phyloP scores from a whole-genome alignment of 805 yeast species.

The Pachysolen tannophilus region DNA sequence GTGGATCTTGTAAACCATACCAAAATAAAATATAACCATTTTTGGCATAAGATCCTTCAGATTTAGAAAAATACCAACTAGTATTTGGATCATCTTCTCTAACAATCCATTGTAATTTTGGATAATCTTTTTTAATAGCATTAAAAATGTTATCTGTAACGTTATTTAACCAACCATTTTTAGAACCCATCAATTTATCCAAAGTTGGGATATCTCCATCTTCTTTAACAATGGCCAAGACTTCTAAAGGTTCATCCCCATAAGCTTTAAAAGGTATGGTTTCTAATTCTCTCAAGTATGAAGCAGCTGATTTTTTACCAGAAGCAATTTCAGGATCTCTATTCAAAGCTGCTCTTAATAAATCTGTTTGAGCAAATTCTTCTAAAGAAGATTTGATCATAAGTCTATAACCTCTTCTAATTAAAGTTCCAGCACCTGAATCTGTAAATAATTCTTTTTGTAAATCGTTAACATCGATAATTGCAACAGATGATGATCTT shows the following conservation, averaged over 20 bases:
- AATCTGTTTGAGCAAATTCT: slow-evolving; percentile 69
- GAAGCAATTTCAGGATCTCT: slow-evolving; percentile 69
- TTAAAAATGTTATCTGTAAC: slow-evolving; percentile 92
- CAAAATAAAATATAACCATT: slow-evolving; percentile 89
- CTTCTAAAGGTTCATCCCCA: slow-evolving; percentile 95
- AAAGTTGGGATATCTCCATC: slow-evolving; percentile 52
- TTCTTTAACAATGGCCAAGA: slow-evolving; percentile 73
- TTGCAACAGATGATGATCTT: slow-evolving; percentile 95
- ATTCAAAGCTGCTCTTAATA: slow-evolving; percentile 65
- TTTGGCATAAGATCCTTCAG: slow-evolving; percentile 89
- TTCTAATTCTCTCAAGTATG: slow-evolving; percentile 71
- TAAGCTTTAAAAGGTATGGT: slow-evolving; percentile 59
- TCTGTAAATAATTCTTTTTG: slow-evolving; percentile 98
- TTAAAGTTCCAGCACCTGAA: slow-evolving; percentile 98
- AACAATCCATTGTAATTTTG: slow-evolving; percentile 78
- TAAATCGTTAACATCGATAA: slow-evolving; percentile 87
- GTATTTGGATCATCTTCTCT: slow-evolving; percentile 86
- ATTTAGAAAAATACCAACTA: slow-evolving; percentile 84
- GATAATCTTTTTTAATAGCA: slow-evolving; percentile 67
- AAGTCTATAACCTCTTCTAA: slow-evolving; percentile 93
- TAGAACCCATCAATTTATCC: slow-evolving; percentile 80
- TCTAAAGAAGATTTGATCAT: slow-evolving; percentile 58
- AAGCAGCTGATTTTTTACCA: slow-evolving; percentile 68
- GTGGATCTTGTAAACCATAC: slow-evolving; percentile 75
- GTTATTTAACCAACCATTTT: slow-evolving; percentile 94